A percentile compares a stretch with the other conserved stretches of the same genome.
Evolutionary conservation across 140 eudicot species (phyloP).

Genomic region (Stevia rebaudiana): DNA sequence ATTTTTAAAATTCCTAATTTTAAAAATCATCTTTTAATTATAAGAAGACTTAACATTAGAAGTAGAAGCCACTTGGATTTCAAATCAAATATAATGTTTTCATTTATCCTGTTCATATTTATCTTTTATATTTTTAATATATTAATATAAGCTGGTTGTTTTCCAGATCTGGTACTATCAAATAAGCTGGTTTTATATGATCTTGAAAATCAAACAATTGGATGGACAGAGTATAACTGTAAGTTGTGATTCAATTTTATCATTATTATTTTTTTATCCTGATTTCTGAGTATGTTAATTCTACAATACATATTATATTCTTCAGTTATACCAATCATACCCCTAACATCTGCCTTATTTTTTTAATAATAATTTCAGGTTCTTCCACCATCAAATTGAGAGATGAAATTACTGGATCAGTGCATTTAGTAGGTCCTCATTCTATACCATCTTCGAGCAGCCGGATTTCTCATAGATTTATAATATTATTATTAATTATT

Average conservation of each 20-base stretch:
- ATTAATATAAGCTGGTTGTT: constrained; percentile 10
- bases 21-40: not conserved
- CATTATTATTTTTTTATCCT: not conserved
- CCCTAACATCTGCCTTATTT: not conserved
- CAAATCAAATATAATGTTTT: not conserved
- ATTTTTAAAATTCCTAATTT: not conserved
- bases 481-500: constrained; percentile 23
- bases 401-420: constrained; percentile 87
- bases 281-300: not conserved
- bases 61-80: not conserved
- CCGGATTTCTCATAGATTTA: constrained; percentile 22
- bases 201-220: constrained; percentile 84
- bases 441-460: constrained; percentile 40
- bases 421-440: constrained; percentile 92
- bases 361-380: constrained; percentile 53
- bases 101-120: not conserved
- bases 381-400: constrained; percentile 76
- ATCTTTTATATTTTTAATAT: not conserved
- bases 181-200: constrained; percentile 82
- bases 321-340: not conserved
- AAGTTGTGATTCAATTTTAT: constrained; percentile 33
- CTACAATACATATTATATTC: not conserved
- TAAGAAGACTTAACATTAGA: not conserved
- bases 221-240: constrained; percentile 97
- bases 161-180: constrained; percentile 88